Conservation (phyloP, 768 basidiomycete genomes). For the Mycena rosella region DNA sequence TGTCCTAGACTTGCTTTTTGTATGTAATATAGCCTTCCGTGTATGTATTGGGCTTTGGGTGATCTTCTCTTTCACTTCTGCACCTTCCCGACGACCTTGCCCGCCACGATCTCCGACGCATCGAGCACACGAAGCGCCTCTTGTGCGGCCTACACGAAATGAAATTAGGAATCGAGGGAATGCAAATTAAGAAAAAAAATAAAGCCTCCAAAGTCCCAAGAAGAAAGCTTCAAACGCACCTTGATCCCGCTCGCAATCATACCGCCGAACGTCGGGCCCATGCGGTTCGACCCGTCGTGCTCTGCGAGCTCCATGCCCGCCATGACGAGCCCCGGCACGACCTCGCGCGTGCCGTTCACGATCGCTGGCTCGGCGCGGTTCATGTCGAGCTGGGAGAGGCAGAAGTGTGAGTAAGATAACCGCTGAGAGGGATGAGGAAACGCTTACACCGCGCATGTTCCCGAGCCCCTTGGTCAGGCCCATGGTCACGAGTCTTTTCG, state of each 20-base stretch:
- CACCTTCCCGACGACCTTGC: conserved; percentile 62
- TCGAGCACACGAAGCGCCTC: conserved; percentile 70
- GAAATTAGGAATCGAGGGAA: too few species aligned
- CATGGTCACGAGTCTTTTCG: conserved; percentile 81
- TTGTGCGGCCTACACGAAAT: conserved; percentile 59
- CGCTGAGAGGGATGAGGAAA: background rate
- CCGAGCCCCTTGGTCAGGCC: conserved; percentile 82
- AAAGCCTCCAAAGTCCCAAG: too few species aligned
- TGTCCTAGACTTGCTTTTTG: too few species aligned
- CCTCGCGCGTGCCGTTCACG: conserved; percentile 82
- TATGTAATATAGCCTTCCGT: too few species aligned
- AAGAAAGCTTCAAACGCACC: conserved; percentile 53
- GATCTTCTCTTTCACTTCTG: conserved; percentile 1
- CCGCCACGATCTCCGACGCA: conserved; percentile 62
- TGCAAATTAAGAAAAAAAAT: too few species aligned
- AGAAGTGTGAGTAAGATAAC: background rate
- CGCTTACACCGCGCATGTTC: conserved; percentile 72
- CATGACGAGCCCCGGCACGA: conserved; percentile 80
- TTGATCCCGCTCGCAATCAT: conserved; percentile 86
- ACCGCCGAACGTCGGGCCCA: conserved; percentile 84
- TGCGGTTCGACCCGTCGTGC: conserved; percentile 83
- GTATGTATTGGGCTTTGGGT: background rate
- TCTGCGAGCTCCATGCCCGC: conserved; percentile 88
- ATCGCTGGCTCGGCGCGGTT: conserved; percentile 86
- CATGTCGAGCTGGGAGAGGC: conserved; percentile 69